Evolutionary conservation across 805 yeast species (phyloP).

Genomic region (Candida vaughaniae): DNA sequence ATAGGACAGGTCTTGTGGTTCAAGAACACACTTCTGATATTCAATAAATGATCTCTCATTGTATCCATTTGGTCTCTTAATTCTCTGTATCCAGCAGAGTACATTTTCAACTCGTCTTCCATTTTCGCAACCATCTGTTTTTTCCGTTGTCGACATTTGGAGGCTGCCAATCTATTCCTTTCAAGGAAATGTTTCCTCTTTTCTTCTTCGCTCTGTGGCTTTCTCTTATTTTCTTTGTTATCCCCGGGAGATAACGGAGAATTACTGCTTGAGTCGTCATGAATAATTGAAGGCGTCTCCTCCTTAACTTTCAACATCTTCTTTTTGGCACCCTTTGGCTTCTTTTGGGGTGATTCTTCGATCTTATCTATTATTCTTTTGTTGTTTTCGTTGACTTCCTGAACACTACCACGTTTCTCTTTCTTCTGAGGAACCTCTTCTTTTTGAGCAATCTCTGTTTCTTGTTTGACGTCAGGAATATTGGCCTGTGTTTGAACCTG

Average conservation of each 20-base stretch:
- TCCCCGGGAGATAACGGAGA: slow-evolving; percentile 1
- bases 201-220: slow-evolving; percentile 25
- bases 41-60: slow-evolving; percentile 56
- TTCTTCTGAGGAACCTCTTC: background rate
- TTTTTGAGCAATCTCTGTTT: background rate
- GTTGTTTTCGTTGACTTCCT: background rate
- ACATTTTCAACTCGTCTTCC: slow-evolving; percentile 74
- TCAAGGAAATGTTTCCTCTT: slow-evolving; percentile 79
- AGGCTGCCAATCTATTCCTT: slow-evolving; percentile 91
- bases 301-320: slow-evolving; percentile 11
- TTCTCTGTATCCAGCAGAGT: slow-evolving; percentile 66
- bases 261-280: slow-evolving; percentile 10
- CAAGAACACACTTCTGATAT: slow-evolving; percentile 46
- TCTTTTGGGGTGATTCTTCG: slow-evolving; percentile 1
- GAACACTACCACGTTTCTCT: no score
- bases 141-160: slow-evolving; percentile 92
- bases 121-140: slow-evolving; percentile 82
- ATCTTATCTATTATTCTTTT: slow-evolving; percentile 5
- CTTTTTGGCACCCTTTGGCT: slow-evolving; percentile 4
- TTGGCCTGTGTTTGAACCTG: slow-evolving; percentile 6
- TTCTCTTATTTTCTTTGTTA: slow-evolving; percentile 9
- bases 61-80: slow-evolving; percentile 57
- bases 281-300: slow-evolving; percentile 2
- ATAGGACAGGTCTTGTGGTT: slow-evolving; percentile 52
- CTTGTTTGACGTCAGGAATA: no score